Evolutionary conservation across 805 yeast genomes (phyloP).

Genomic region (Hemisphaericaspora nanyangensis): DNA sequence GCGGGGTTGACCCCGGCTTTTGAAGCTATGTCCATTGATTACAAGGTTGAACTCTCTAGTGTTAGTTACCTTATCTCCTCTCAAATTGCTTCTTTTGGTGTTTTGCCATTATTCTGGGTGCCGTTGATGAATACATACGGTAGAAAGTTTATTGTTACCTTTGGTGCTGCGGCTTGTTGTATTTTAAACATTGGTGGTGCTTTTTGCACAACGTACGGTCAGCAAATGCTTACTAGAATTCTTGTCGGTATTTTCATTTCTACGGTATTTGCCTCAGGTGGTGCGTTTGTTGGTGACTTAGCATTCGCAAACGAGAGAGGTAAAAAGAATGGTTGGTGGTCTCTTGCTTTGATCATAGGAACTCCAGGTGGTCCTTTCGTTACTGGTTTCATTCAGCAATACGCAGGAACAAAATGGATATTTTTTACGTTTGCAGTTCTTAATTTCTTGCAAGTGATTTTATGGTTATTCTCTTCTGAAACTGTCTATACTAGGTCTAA

Average conservation of each 20-base stretch:
- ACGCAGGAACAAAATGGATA: constrained; percentile 9
- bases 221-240: constrained; percentile 12
- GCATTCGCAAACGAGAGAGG: constrained; percentile 14
- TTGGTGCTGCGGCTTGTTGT: constrained; percentile 10
- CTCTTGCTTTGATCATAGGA: constrained; percentile 12
- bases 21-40: constrained; percentile 8
- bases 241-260: constrained; percentile 10
- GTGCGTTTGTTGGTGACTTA: constrained; percentile 12
- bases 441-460: constrained; percentile 11
- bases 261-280: constrained; percentile 13
- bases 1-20: constrained; percentile 15
- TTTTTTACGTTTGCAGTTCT: constrained; percentile 12
- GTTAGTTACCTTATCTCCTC: constrained; percentile 12
- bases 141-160: constrained; percentile 8
- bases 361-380: constrained; percentile 15
- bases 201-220: constrained; percentile 9
- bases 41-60: constrained; percentile 7
- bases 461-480: constrained; percentile 9
- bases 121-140: constrained; percentile 15
- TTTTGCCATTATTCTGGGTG: constrained; percentile 14
- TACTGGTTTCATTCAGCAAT: constrained; percentile 11
- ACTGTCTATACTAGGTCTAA: constrained; percentile 9
- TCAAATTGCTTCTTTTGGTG: constrained; percentile 13
- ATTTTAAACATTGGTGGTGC: constrained; percentile 13
- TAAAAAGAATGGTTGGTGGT: constrained; percentile 15